phyloP scores from a whole-genome alignment of 371 early-diverging fungal species.

The Phascolomyces articulosus region DNA sequence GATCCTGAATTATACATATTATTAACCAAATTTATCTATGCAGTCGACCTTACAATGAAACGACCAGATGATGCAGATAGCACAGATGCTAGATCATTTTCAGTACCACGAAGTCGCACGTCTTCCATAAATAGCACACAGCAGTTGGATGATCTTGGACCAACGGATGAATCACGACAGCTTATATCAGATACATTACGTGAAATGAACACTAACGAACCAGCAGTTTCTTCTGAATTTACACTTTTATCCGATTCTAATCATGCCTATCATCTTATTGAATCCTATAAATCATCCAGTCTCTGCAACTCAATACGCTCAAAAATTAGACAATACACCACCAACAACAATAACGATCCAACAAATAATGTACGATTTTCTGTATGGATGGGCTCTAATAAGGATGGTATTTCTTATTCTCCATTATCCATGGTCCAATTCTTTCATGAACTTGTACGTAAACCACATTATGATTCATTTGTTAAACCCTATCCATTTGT shows the following conservation, averaged over 20 bases:
- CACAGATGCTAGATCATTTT: slow-evolving; percentile 5
- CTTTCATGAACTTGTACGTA: slow-evolving; percentile 57
- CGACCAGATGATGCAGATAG: slow-evolving; percentile 23
- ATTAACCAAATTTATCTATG: neutral
- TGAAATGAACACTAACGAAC: slow-evolving; percentile 13
- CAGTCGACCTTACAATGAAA: slow-evolving; percentile 54
- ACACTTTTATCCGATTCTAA: slow-evolving; percentile 38
- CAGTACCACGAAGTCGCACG: slow-evolving; percentile 12
- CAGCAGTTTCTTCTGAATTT: slow-evolving; percentile 25
- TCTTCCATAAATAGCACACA: slow-evolving; percentile 14
- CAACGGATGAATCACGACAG: slow-evolving; percentile 10
- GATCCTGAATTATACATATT: neutral
- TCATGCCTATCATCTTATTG: slow-evolving; percentile 37
- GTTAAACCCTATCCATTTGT: too few relatives aligned
- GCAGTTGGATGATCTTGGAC: slow-evolving; percentile 16
- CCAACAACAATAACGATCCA: neutral
- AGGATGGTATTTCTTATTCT: slow-evolving; percentile 66
- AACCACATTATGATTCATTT: neutral
- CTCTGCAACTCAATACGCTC: slow-evolving; percentile 17
- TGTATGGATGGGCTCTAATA: slow-evolving; percentile 28
- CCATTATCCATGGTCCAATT: slow-evolving; percentile 56
- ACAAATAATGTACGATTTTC: slow-evolving; percentile 16
- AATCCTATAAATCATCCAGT: slow-evolving; percentile 35
- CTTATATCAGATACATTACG: slow-evolving; percentile 20
- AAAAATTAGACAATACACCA: slow-evolving; percentile 23